phyloP scores from a whole-genome alignment of 208 protist genomes.

The Wallacemonas sp. region DNA sequence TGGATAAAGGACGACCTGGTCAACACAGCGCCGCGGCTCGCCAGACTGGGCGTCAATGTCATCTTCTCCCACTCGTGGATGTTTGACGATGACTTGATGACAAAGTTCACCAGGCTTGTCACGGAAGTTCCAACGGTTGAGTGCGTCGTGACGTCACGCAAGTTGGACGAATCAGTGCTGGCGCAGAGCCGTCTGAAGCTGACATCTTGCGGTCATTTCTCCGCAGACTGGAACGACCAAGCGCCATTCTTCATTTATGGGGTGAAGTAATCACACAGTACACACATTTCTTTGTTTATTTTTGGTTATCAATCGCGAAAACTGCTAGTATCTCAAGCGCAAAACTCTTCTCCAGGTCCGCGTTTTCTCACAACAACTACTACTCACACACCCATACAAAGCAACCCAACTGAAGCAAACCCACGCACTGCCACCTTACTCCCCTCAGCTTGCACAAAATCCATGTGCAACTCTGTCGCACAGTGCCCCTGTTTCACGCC shows the following conservation, averaged over 20 bases:
- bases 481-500: no score
- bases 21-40: constrained; percentile 42
- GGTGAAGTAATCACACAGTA: background rate
- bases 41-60: constrained; percentile 63
- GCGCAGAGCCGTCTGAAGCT: constrained; percentile 29
- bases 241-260: constrained; percentile 82
- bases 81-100: constrained; percentile 85
- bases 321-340: no score
- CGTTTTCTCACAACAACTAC: no score
- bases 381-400: no score
- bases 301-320: no score
- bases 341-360: no score
- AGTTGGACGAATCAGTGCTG: constrained; percentile 54
- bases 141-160: constrained; percentile 80
- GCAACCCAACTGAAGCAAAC: no score
- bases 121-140: constrained; percentile 50
- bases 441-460: no score
- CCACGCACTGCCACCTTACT: no score
- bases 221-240: constrained; percentile 76
- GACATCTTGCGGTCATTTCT: constrained; percentile 52
- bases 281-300: no score
- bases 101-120: constrained; percentile 53
- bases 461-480: no score
- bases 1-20: constrained; percentile 76
- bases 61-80: constrained; percentile 85